These are phyloP conservation scores for Plectosphaerella sp. DNA, from an alignment of 2,329 filamentous ascomycete species.

Conservation along the genomic window DNA sequence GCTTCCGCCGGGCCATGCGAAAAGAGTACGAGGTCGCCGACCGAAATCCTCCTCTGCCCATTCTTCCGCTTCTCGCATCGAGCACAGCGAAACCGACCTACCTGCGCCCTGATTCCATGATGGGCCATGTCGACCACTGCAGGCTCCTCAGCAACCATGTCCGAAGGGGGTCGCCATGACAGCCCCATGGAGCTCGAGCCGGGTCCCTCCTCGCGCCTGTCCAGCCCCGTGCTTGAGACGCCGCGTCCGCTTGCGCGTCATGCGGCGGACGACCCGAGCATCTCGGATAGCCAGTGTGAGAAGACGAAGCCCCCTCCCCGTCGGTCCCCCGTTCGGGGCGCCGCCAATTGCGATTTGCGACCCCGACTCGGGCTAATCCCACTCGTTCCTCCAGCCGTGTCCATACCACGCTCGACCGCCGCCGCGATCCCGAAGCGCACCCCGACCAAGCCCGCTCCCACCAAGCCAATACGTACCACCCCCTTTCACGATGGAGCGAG, in stretches of 20 bases:
- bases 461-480: slow-evolving; percentile 6
- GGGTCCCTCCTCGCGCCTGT: neutral
- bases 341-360: no score
- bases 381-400: neutral
- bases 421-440: slow-evolving; percentile 5
- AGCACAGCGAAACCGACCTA: no score
- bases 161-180: no score
- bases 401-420: neutral
- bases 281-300: neutral
- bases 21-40: neutral
- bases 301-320: neutral
- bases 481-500: slow-evolving; percentile 8
- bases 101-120: slow-evolving; percentile 2
- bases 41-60: neutral
- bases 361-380: no score
- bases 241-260: neutral
- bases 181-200: no score
- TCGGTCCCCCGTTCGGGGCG: no score
- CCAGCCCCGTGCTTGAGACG: neutral
- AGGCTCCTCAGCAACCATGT: slow-evolving; percentile 6
- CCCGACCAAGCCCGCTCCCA: slow-evolving; percentile 3
- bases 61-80: no score
- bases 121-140: slow-evolving; percentile 12
- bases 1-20: no score
- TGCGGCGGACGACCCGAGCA: neutral